These are phyloP conservation scores for Silene conica DNA, from an alignment of 148 eudicot species.

Conservation along the genomic window DNA sequence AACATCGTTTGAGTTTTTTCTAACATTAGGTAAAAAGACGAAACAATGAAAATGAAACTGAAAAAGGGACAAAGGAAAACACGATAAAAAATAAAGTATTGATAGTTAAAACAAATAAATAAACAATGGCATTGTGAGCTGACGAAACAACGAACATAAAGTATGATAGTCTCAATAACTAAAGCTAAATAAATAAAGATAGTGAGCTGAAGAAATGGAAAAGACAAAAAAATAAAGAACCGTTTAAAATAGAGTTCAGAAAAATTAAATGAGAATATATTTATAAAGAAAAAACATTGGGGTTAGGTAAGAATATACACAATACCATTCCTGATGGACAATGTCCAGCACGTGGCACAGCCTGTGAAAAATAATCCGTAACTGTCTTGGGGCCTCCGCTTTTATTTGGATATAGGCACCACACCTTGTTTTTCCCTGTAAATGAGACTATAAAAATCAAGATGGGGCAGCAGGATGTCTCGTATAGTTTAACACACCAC, in stretches of 20 bases:
- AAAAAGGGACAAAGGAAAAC: neutral
- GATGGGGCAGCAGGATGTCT: neutral
- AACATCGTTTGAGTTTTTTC: neutral
- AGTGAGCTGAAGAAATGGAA: neutral
- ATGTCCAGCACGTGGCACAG: constrained; percentile 22
- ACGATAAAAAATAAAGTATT: neutral
- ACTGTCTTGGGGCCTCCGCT: constrained; percentile 59
- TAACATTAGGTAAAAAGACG: neutral
- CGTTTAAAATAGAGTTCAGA: neutral
- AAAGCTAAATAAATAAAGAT: no score
- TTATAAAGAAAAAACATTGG: neutral
- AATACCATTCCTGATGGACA: constrained; percentile 25
- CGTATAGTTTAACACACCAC: constrained; percentile 1
- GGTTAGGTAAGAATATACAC: neutral
- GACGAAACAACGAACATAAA: neutral
- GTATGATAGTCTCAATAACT: neutral
- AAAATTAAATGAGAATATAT: neutral
- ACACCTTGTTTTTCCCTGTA: constrained; percentile 73
- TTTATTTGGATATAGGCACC: constrained; percentile 89
- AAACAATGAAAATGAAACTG: neutral
- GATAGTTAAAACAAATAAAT: neutral
- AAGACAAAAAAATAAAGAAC: neutral
- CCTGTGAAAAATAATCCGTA: constrained; percentile 44
- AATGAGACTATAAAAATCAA: constrained; percentile 9
- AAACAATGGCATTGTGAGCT: neutral